Evolutionary conservation across 257 asterid genomes (phyloP).

Genomic region (Lantana camara): DNA sequence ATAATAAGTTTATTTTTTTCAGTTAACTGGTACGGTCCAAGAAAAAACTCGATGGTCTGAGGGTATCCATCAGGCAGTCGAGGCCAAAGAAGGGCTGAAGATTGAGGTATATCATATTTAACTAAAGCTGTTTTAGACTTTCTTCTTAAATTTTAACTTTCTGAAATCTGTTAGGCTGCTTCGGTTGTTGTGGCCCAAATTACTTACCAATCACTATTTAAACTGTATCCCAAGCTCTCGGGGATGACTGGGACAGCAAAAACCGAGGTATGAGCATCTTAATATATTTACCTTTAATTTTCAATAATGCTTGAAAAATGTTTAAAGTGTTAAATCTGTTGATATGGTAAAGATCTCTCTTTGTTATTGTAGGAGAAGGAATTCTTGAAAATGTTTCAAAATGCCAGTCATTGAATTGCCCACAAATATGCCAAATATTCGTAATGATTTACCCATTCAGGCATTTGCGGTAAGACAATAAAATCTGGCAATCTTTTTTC

Average conservation of each 20-base stretch:
- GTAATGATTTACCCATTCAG: constrained; percentile 83
- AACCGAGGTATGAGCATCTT: constrained; percentile 68
- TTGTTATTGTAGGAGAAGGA: constrained; percentile 75
- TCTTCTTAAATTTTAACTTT: constrained; percentile 15
- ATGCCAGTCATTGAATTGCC: constrained; percentile 95
- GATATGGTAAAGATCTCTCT: not conserved
- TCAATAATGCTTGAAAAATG: constrained; percentile 15
- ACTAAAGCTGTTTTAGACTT: constrained; percentile 3
- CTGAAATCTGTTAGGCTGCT: constrained; percentile 66
- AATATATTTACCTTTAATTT: constrained; percentile 15
- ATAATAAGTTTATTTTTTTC: constrained; percentile 27
- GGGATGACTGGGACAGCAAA: constrained; percentile 99
- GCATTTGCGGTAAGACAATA: constrained; percentile 84
- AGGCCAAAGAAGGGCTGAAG: constrained; percentile 93
- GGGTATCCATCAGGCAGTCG: constrained; percentile 99
- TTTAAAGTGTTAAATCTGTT: not conserved
- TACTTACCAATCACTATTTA: constrained; percentile 93
- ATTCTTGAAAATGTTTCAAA: constrained; percentile 89
- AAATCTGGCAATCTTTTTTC: constrained; percentile 1
- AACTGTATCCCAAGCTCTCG: constrained; percentile 93
- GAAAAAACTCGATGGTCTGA: constrained; percentile 98
- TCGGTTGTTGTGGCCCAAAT: constrained; percentile 98
- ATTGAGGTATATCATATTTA: constrained; percentile 66
- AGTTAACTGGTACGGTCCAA: constrained; percentile 99
- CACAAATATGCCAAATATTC: constrained; percentile 85